Conservation (phyloP, 2,329 filamentous ascomycete genomes). For the Sclerotinia sclerotiorum region DNA sequence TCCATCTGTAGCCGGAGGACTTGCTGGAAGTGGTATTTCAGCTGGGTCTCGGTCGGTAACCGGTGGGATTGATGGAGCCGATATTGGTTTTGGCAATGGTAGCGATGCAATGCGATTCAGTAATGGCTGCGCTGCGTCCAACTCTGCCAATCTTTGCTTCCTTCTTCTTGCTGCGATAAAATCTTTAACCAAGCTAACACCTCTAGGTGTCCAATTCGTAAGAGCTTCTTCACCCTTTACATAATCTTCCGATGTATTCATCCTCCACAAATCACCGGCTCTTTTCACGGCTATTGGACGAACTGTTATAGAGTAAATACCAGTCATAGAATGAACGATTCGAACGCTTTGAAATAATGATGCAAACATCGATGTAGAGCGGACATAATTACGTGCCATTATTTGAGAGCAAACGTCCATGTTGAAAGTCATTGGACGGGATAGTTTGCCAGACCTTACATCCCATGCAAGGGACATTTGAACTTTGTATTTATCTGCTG, state of each 20-base stretch:
- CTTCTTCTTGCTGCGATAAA: constrained; percentile 75
- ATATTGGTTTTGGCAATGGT: not conserved
- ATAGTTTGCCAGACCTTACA: constrained; percentile 75
- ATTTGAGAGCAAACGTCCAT: constrained; percentile 82
- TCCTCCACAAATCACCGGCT: constrained; percentile 90
- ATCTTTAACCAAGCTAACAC: constrained; percentile 87
- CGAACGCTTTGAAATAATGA: constrained; percentile 81
- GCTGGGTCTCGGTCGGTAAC: not conserved
- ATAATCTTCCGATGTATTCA: constrained; percentile 93
- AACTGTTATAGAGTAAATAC: constrained; percentile 82
- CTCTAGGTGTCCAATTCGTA: constrained; percentile 80
- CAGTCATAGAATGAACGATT: constrained; percentile 82
- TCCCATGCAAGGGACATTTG: constrained; percentile 88
- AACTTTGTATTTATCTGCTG: constrained; percentile 87
- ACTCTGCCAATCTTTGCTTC: constrained; percentile 71
- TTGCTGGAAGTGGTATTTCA: constrained; percentile 11
- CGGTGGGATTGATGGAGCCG: not conserved
- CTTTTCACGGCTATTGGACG: constrained; percentile 87
- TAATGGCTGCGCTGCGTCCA: constrained; percentile 71
- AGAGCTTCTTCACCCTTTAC: constrained; percentile 93
- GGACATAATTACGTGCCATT: constrained; percentile 77
- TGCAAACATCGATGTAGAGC: constrained; percentile 83
- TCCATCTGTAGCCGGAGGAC: constrained; percentile 22
- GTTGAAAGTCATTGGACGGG: constrained; percentile 85
- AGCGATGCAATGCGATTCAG: constrained; percentile 55